Evolutionary conservation across 2,329 filamentous ascomycete species (phyloP), one percentile per base, ranked within the genome.

Genomic region (Rutstroemia sp.): DNA sequence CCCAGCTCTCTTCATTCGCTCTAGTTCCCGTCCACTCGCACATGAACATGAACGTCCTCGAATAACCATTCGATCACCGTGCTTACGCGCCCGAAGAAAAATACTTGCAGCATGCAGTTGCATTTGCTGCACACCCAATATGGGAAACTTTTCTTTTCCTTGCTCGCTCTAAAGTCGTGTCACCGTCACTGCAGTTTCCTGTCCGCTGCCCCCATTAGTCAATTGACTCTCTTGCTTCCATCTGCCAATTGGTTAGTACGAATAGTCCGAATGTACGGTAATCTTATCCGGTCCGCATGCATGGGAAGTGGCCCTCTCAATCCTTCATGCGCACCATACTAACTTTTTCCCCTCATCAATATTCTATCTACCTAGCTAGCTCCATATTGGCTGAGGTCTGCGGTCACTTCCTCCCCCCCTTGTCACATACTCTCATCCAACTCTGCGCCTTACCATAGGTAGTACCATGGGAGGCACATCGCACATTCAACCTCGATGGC

Each of bases 61-160:
- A 12, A 30, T 10, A 30, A 9, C 10, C 27, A 30, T 30, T 30
- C 7, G 27, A 30, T 42, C 49, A 55, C 57, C 36, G 40, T 59
- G 50, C 55, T 45, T 64, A 63, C 53, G 60, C 62, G 61, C 58
- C 60, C 57, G 27, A 30, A 30, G 27, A 23, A 30, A 51, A 40
- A 40, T 40, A 46, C 54, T 60, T 58, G 58, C 57, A 59, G 27
- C 27, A 30, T 30, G 27, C 27, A 30, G 27, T 30, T 30, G 9
- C 8, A 12, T 3, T 30, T 30, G 27, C 27, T 9, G 27, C 27
- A 1, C 27, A 30, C 27, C 27, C 8, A 30, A 30, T 30, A 30
- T 30, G 27, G 9, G 27, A 30, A 30, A 8, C 27, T 30, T 30
- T 30, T 30, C 27, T 10, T 30, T 30, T 30, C 27, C 27, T 30